Percentiles rank a stretch among this genome's conserved stretches.
phyloP scores from a whole-genome alignment of 352 stramenopile genomes.

The Phytophthora hibernalis region DNA sequence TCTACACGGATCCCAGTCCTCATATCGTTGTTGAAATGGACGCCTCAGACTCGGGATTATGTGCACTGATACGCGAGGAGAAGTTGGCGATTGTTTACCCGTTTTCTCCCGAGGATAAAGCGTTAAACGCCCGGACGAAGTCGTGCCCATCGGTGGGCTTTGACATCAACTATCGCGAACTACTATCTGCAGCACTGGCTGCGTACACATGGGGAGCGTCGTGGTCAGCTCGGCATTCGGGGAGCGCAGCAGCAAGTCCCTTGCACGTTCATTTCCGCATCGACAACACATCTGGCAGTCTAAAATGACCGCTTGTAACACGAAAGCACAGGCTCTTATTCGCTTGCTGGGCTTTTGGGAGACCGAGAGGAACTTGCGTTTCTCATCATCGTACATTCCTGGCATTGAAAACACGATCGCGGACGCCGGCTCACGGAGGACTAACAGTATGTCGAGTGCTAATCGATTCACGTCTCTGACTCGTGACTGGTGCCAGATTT shows the following conservation, averaged over 20 bases:
- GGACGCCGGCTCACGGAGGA: conserved; percentile 3
- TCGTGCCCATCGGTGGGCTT: conserved; percentile 4
- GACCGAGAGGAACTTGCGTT: neutral
- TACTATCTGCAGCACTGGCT: conserved; percentile 12
- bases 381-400: conserved; percentile 13
- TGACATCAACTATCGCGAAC: conserved; percentile 40
- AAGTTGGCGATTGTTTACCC: neutral
- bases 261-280: conserved; percentile 31
- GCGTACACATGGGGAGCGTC: neutral
- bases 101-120: neutral
- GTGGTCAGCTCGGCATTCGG: neutral
- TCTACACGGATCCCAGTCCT: neutral
- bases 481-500: too few relatives aligned
- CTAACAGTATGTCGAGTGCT: neutral
- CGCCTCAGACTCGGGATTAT: conserved; percentile 22
- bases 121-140: neutral
- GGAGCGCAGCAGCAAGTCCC: neutral
- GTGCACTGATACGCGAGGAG: conserved; percentile 3
- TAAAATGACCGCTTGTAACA: conserved; percentile 12
- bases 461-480: neutral
- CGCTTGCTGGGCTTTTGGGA: conserved; percentile 7
- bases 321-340: conserved; percentile 6
- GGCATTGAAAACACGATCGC: neutral
- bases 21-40: conserved; percentile 25
- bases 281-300: conserved; percentile 31